Evolutionary conservation across 2,329 filamentous ascomycete species (phyloP).

Genomic region (Phaeosphaeria sp.): DNA sequence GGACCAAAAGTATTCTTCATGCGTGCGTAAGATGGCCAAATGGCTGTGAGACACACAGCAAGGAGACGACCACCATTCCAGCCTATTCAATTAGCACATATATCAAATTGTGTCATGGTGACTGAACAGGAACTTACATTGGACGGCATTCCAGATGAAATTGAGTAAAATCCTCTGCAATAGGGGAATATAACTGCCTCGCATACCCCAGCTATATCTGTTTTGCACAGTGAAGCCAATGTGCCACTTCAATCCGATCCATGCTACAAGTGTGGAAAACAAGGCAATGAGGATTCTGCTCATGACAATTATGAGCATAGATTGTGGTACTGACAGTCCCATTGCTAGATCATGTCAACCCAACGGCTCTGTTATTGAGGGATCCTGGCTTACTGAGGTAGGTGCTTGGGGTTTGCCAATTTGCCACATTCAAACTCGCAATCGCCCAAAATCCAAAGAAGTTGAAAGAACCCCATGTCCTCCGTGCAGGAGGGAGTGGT

Average conservation of each 20-base stretch:
- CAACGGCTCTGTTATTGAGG: background rate
- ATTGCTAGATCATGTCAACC: constrained; percentile 37
- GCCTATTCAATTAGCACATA: constrained; percentile 17
- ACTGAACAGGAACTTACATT: constrained; percentile 45
- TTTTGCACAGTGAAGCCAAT: constrained; percentile 60
- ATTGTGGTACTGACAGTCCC: constrained; percentile 56
- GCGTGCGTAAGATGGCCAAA: constrained; percentile 46
- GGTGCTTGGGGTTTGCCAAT: constrained; percentile 58
- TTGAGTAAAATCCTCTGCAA: constrained; percentile 57
- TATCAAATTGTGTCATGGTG: background rate
- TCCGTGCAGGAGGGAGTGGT: constrained; percentile 46
- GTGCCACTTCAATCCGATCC: constrained; percentile 58
- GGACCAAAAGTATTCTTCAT: constrained; percentile 43
- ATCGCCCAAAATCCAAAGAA: constrained; percentile 54
- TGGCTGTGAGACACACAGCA: constrained; percentile 44
- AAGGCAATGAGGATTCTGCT: constrained; percentile 51
- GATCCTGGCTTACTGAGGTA: constrained; percentile 46
- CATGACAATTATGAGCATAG: constrained; percentile 57
- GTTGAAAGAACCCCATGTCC: constrained; percentile 52
- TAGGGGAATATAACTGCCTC: constrained; percentile 57
- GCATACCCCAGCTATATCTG: constrained; percentile 58
- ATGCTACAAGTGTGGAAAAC: constrained; percentile 55
- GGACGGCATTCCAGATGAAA: constrained; percentile 59
- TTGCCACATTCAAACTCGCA: constrained; percentile 51
- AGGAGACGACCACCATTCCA: constrained; percentile 45